Conservation (phyloP, 2,329 filamentous ascomycete species). For the Penicillium sp. region DNA sequence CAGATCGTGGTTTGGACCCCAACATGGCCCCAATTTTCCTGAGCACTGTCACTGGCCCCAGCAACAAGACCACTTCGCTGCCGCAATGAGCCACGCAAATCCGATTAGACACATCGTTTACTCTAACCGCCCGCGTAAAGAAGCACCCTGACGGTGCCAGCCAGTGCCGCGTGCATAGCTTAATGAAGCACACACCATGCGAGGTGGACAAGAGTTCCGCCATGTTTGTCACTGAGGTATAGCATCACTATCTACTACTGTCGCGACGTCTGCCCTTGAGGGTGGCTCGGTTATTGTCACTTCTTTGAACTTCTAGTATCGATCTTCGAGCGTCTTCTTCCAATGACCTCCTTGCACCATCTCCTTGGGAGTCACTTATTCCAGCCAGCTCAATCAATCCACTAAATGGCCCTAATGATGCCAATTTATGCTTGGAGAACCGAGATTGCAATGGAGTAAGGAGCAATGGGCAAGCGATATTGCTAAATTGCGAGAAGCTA, state of each 20-base stretch:
- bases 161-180: background rate
- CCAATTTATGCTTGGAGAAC: background rate
- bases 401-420: too few relatives aligned
- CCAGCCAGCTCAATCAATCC: too few relatives aligned
- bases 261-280: too few relatives aligned
- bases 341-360: too few relatives aligned
- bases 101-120: background rate
- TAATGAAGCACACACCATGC: background rate
- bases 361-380: too few relatives aligned
- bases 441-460: background rate
- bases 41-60: background rate
- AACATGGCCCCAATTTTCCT: background rate
- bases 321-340: too few relatives aligned
- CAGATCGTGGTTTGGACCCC: background rate
- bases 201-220: background rate
- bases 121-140: background rate
- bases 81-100: too few relatives aligned
- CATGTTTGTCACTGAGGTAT: background rate
- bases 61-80: background rate
- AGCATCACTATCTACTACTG: too few relatives aligned
- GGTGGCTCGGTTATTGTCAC: too few relatives aligned
- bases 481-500: background rate
- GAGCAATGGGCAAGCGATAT: background rate
- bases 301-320: too few relatives aligned
- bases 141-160: background rate